Conservation (phyloP, 441 rosid genomes). For the Adansonia gregorii region DNA sequence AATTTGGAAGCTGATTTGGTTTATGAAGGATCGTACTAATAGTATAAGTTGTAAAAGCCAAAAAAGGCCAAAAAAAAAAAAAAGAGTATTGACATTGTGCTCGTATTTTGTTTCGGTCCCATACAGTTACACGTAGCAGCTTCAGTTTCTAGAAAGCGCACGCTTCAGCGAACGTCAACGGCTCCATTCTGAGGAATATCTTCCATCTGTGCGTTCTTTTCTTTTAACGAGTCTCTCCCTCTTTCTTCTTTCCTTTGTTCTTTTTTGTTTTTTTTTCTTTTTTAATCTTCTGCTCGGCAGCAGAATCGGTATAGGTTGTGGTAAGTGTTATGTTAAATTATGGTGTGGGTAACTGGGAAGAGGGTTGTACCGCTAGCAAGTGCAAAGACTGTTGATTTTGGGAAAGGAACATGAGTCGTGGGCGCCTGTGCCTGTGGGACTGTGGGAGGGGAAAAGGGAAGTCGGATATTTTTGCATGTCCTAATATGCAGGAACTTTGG, state of each 20-base stretch:
- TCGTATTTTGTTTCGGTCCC: slow-evolving; percentile 24
- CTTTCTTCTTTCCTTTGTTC: neutral
- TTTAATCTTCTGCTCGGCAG: neutral
- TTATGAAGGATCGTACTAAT: neutral
- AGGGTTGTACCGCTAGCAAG: too few species aligned
- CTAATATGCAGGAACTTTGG: slow-evolving; percentile 32
- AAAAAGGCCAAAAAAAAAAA: neutral
- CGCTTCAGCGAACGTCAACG: slow-evolving; percentile 58
- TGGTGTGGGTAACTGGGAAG: neutral
- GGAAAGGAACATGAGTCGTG: neutral
- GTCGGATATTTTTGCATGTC: slow-evolving; percentile 31
- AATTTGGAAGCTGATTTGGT: neutral
- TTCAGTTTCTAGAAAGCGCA: slow-evolving; percentile 49
- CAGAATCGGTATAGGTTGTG: neutral
- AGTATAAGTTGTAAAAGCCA: too few species aligned
- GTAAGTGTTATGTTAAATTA: too few species aligned
- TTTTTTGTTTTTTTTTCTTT: too few species aligned
- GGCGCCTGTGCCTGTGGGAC: too few species aligned
- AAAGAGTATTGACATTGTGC: slow-evolving; percentile 25
- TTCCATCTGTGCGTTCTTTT: neutral
- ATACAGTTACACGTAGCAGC: slow-evolving; percentile 49
- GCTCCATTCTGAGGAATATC: slow-evolving; percentile 67
- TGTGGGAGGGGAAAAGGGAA: too few species aligned
- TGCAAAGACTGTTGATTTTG: neutral
- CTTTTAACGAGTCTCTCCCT: neutral